phyloP scores from a whole-genome alignment of 257 asterid species.

The Plantago elongata region DNA sequence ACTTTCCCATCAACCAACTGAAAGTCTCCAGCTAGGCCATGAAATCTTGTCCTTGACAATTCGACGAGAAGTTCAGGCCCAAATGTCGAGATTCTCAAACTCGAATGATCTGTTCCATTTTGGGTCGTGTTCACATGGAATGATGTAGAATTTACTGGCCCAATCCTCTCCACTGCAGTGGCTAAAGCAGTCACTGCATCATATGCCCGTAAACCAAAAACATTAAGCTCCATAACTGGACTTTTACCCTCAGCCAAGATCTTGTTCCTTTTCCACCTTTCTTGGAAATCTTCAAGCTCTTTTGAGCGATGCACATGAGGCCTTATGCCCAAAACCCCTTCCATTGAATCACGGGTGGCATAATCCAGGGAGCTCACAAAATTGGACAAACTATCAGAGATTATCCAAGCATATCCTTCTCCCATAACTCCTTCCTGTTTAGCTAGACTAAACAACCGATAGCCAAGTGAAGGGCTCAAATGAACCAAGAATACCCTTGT shows the following conservation, averaged over 20 bases:
- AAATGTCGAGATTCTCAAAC: slow-evolving; percentile 20
- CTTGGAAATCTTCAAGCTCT: slow-evolving; percentile 23
- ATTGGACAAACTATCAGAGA: slow-evolving; percentile 43
- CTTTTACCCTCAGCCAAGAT: slow-evolving; percentile 6
- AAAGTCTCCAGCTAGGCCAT: slow-evolving; percentile 37
- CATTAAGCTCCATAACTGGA: slow-evolving; percentile 28
- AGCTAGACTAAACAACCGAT: slow-evolving; percentile 31
- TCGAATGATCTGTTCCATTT: slow-evolving; percentile 4
- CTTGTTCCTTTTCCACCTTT: slow-evolving; percentile 38
- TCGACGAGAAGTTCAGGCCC: slow-evolving; percentile 28
- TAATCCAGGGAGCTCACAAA: slow-evolving; percentile 32
- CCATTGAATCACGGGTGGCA: slow-evolving; percentile 36
- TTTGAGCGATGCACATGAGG: slow-evolving; percentile 31
- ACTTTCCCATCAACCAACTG: slow-evolving; percentile 22
- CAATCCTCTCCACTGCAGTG: slow-evolving; percentile 39
- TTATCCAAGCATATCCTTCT: slow-evolving; percentile 49
- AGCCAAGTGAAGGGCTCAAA: slow-evolving; percentile 32
- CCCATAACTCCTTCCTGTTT: slow-evolving; percentile 32
- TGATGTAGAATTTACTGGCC: slow-evolving; percentile 13
- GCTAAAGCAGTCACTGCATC: slow-evolving; percentile 51
- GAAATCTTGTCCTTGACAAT: slow-evolving; percentile 22
- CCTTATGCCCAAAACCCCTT: slow-evolving; percentile 60
- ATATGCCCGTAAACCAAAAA: slow-evolving; percentile 55
- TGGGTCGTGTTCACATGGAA: background rate
- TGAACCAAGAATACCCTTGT: slow-evolving; percentile 43